Evolutionary conservation across 768 basidiomycete species (phyloP), one percentile per base, ranked within the genome.

Genomic region (Amyloporia xantha): DNA sequence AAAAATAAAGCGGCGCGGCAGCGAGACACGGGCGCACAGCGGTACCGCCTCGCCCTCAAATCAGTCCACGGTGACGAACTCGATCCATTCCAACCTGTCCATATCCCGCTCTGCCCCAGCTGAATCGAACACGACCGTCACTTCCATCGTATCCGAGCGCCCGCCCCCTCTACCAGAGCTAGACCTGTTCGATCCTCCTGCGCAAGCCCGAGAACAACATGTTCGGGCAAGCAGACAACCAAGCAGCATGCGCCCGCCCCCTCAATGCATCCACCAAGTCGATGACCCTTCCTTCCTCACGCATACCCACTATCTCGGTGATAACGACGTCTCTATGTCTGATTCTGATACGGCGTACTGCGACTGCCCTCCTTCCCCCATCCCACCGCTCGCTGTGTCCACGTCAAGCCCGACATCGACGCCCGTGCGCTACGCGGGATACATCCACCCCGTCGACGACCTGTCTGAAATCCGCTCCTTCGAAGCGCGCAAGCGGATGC

Each of bases 261-360:
- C 73, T 1, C 66, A 59, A 2, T 81, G 79, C 60, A 82, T 82
- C 45, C 80, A 82, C 58, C 77, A 83, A 55, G 54, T 82, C 7
- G 70, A 69, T 42, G 63, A 65, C n/a, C 56, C 59, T 9, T 61
- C 64, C 10, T 62, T 61, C 67, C 20, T 46, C 41, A 35, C 12
- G 19, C 43, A 33, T 15, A 33, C 9, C 15, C 30, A 33, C 9
- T 33, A 7, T 7, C 7, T 15, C 30, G 30, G 15, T 7, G 30
- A 33, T 15, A 33, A n/a, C n/a, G n/a, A n/a, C n/a, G n/a, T n/a
- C n/a, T n/a, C n/a, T n/a, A n/a, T n/a, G n/a, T n/a, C n/a, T n/a
- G n/a, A n/a, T n/a, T n/a, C n/a, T n/a, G n/a, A n/a, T n/a, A n/a
- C n/a, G n/a, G n/a, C 30, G 24, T 58, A 36, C 35, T 60, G 60